phyloP scores from a whole-genome alignment of 306 rosid genomes.

The Castanea crenata region DNA sequence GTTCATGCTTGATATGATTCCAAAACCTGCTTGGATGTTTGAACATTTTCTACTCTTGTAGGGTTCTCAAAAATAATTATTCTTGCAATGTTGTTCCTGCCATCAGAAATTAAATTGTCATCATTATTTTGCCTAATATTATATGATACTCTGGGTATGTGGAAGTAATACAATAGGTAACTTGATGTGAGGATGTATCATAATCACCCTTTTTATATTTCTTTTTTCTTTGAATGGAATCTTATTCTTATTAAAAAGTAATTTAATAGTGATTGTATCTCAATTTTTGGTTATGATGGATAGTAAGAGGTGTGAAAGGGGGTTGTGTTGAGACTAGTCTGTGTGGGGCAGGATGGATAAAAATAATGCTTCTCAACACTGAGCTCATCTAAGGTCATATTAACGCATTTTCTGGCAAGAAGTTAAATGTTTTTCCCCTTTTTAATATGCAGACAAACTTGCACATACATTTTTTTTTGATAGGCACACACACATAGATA shows the following conservation, averaged over 20 bases:
- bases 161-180: background rate
- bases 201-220: too few relatives aligned
- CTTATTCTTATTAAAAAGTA: too few relatives aligned
- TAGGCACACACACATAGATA: too few relatives aligned
- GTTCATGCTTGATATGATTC: background rate
- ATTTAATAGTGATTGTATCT: background rate
- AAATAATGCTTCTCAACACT: background rate
- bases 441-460: too few relatives aligned
- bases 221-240: too few relatives aligned
- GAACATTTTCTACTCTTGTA: background rate
- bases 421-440: too few relatives aligned
- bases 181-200: too few relatives aligned
- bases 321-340: background rate
- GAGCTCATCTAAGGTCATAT: background rate
- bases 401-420: background rate
- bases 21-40: background rate
- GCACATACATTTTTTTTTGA: too few relatives aligned
- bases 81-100: background rate
- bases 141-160: background rate
- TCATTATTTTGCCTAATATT: background rate
- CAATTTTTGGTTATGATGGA: background rate
- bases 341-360: background rate
- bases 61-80: background rate
- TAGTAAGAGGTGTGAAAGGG: background rate
- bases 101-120: background rate